Evolutionary conservation across 371 early-diverging fungal species (phyloP), one percentile per base, ranked within the genome.

Genomic region (Mucor circinelloides): DNA sequence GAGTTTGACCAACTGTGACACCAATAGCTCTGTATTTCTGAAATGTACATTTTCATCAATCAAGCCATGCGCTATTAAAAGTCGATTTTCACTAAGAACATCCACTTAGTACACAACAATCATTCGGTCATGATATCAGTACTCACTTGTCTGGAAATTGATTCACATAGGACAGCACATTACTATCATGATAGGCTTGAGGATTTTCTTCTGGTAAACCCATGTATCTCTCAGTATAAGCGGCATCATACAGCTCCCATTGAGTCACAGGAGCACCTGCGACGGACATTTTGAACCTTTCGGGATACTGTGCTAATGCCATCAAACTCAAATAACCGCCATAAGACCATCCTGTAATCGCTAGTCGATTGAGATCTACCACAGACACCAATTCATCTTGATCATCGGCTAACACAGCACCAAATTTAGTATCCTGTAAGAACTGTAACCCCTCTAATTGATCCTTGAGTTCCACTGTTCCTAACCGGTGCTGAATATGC

Each of bases 41-140:
- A 89, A 89, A 72, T 93, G 93, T 2, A 94, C 94, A 73, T 94
- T 94, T 69, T 94, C 93, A 72, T 94, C 94, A 63, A 90, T 88
- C 48, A 89, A 72, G 0, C 94, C 94, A 70, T 94, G 94, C 0
- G 85, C 91, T 55, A 94, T 78, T 32, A 94, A 60, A 19, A 94
- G 69, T 1, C 93, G 83, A 67, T 90, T 85, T 23, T 86, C 88
- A 42, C 88, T 85, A 71, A 9, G 10, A 8, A 58, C 12, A 17
- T n/a, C 1, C 9, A 6, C 1, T 34, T 34, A 34, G 1, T 9
- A 34, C 6, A 34, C 6, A 9, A 10, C 34, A 34, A 34, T 6
- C 34, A 8, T 34, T 34, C 5, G 9, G 9, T 5, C 34, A 34
- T 9, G 9, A 34, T 50, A 21, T 48, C 13, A 17, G 0, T 1